phyloP scores from a whole-genome alignment of 78 protist species.

The Dictyostelium brefeldianum region DNA sequence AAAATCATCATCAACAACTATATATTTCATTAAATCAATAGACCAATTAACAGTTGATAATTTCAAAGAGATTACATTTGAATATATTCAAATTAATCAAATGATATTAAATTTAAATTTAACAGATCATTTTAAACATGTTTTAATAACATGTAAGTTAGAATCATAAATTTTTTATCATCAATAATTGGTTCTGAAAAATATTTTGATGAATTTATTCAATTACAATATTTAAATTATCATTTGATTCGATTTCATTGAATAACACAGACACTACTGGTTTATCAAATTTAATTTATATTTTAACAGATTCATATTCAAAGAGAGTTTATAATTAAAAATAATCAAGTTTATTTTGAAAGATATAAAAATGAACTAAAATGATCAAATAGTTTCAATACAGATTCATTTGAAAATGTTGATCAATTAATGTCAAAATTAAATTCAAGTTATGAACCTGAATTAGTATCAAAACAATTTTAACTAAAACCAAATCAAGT shows the following conservation, averaged over 20 bases:
- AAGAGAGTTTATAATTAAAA: background rate
- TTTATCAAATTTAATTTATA: background rate
- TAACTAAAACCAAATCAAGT: background rate
- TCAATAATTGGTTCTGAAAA: background rate
- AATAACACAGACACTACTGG: no score
- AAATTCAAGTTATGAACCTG: background rate
- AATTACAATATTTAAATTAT: background rate
- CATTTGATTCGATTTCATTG: background rate
- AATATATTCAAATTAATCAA: conserved; percentile 15
- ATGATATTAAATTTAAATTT: background rate
- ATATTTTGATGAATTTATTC: background rate
- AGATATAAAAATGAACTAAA: background rate
- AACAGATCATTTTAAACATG: background rate
- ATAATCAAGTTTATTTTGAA: background rate
- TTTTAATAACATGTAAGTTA: background rate
- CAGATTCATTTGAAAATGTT: background rate
- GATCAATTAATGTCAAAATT: background rate
- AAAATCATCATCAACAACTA: background rate
- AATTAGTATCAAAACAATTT: background rate
- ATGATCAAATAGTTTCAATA: background rate
- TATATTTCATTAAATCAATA: background rate
- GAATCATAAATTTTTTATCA: background rate
- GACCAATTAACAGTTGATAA: background rate
- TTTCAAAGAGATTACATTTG: background rate
- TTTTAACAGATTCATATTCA: background rate